Evolutionary conservation across 148 eudicot species (phyloP).

Genomic region (Camellia granthamiana): DNA sequence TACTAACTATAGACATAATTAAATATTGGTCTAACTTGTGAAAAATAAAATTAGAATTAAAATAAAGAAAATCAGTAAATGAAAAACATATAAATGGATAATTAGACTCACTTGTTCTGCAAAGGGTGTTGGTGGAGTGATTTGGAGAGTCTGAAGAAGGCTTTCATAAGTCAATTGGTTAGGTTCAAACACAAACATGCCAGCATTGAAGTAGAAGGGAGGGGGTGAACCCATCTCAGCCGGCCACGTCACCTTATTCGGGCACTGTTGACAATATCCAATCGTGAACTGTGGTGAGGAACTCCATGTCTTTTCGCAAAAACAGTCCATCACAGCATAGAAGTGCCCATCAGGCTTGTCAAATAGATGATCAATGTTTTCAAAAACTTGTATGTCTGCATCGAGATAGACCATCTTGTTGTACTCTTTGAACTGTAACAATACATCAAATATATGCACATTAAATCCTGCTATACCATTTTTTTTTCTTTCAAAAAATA

Average conservation of each 20-base stretch:
- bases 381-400: slow-evolving; percentile 35
- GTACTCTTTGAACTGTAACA: slow-evolving; percentile 28
- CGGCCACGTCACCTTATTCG: slow-evolving; percentile 29
- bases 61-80: neutral
- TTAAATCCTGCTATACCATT: neutral
- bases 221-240: slow-evolving; percentile 36
- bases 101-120: slow-evolving; percentile 28
- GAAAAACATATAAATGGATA: neutral
- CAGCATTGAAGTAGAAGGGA: slow-evolving; percentile 33
- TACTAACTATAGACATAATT: too few species aligned
- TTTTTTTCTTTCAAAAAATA: too few species aligned
- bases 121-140: slow-evolving; percentile 27
- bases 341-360: slow-evolving; percentile 29
- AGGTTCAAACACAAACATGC: slow-evolving; percentile 34
- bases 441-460: neutral
- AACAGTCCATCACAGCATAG: slow-evolving; percentile 37
- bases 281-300: slow-evolving; percentile 30
- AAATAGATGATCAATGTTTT: slow-evolving; percentile 34
- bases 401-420: slow-evolving; percentile 38
- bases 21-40: too few species aligned
- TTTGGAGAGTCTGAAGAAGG: slow-evolving; percentile 24
- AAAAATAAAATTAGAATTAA: neutral
- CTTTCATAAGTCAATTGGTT: slow-evolving; percentile 15
- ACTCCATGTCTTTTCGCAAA: slow-evolving; percentile 40
- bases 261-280: slow-evolving; percentile 40